Base-by-base conservation (phyloP, 306 rosid genomes). In the Begonia peltatifolia region DNA sequence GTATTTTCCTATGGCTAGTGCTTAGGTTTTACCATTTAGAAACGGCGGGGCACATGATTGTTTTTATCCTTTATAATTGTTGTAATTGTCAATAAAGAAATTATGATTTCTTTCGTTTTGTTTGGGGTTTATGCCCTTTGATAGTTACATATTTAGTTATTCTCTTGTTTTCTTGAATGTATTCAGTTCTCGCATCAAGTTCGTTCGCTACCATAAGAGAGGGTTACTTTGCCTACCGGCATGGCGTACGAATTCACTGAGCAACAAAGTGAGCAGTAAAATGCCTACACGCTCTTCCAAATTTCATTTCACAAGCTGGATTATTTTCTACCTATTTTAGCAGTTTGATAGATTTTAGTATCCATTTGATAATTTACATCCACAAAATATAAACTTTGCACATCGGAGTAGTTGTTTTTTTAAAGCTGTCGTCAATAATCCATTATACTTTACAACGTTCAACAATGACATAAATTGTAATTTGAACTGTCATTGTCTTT, bases 161-260 rank as follows among this genome's bases (percentile, higher is more conserved):
- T 44, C 14, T 2, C 48, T 44, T 11, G 11, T 44, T 44, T 10
- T 11, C 6, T 10, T n/a, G 6, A 44, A 44, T 10, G 3, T n/a
- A 0, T 44, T 11, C 14, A 10, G n/a, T 10, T 44, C 9, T n/a
- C 14, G 14, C 48, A 30, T 7, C 38, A 30, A 20, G 23, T 30
- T 44, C 11, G 48, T 7, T 44, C n/a, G 48, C 48, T 0, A 7
- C 6, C n/a, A n/a, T 44, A n/a, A 2, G 7, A n/a, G n/a, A 7
- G 48, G 38, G 38, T 30, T 30, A 20, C 9, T 30, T 30, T 30
- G 35, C 16, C 63, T 22, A 23, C 57, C 72, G 47, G 59, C 41
- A 87, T 87, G 96, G 94, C 76, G 0, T 74, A 70, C 50, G 94
- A 87, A 53, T 23, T 87, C 63, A 69, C 42, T 42, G 96, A 87